Evolutionary conservation across 1,284 basidiomycete genomes (phyloP), one percentile per base, ranked within the genome.

Genomic region (Naganishia sp.): DNA sequence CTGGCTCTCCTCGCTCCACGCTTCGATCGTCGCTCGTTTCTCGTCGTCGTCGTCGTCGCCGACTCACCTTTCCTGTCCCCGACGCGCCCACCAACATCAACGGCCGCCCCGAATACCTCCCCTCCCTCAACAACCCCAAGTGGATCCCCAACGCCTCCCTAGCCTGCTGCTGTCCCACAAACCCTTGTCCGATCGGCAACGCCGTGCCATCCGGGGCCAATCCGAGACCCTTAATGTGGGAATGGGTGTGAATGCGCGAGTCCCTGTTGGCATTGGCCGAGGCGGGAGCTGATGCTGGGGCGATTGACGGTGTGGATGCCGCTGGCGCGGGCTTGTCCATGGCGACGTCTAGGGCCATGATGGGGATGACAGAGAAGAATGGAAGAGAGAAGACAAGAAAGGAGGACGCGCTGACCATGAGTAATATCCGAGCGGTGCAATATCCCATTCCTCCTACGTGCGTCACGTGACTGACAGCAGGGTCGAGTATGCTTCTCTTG

Each of bases 111-210:
- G 73, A 73, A 72, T 80, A 75, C 70, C 73, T 71, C 13, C 76
- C 76, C 67, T 76, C 66, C 65, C 73, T 72, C 64, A 79, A 70
- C 53, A 80, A 67, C n/a, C 67, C 72, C 50, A 78, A 69, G 70
- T 79, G 78, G 46, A 80, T 66, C 10, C 78, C 78, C 23, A 79
- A 67, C 11, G 78, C 66, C 53, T 99, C 95, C 72, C 96, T 86
- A 21, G 95, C 95, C 72, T 86, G 87, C 25, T 82, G 85, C 77
- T 99, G 94, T 0, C 95, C 94, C 59, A 98, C 86, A 77, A 98
- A 97, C 0, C 96, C 95, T 67, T 90, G 89, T 10, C 85, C 83
- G 70, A 90, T 88, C 15, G 83, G 78, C 45, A 84, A 82, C 0
- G 93, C 94, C 63, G 84, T 84, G 1, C 95, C 95, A 71, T 97